Base-by-base conservation (phyloP, 1,284 basidiomycete species). In the Amylostereum chailletii region DNA sequence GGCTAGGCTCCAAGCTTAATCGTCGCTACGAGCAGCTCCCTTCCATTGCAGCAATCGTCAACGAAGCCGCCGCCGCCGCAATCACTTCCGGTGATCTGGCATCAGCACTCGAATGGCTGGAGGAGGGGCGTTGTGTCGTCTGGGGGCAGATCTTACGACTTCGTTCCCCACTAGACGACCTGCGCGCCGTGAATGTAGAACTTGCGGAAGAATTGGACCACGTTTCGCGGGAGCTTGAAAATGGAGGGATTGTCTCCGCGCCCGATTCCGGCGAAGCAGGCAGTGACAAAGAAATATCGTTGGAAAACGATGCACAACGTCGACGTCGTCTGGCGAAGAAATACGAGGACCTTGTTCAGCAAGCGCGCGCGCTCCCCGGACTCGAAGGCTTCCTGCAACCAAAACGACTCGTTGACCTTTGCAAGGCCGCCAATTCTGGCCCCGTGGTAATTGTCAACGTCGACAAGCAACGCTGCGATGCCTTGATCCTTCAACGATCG, bases 341-440 rank as follows among this genome's bases (percentile, higher is more conserved):
- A 29, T 54, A 33, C 34, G 31, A 41, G 37, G 26, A 27, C n/a
- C 31, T 49, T 6, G 5, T 54, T 3, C 42, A 30, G 5, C 32
- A 49, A 27, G 44, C 39, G 30, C 53, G 53, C 10, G n/a, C 11
- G 5, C 8, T 49, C 11, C 50, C 51, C 5, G 47, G 45, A 9
- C 47, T 52, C 47, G 45, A 41, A 7, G 30, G 43, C 19, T 54
- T 54, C 47, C 40, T 54, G 30, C 47, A 19, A 9, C 50, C 53
- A 4, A 36, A 37, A 33, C 29, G 3, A 11, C 29, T 43, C 19
- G 36, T 38, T 8, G 32, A 40, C 5, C 44, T 52, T n/a, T 36
- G 9, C 9, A 38, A n/a, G 5, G 50, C 42, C 4, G 51, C 47
- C 8, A 3, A 39, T 29, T 9, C 11, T 5, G 53, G 53, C 9